Base-by-base conservation (phyloP, 2,329 filamentous ascomycete genomes). In the Aciculosporium take region DNA sequence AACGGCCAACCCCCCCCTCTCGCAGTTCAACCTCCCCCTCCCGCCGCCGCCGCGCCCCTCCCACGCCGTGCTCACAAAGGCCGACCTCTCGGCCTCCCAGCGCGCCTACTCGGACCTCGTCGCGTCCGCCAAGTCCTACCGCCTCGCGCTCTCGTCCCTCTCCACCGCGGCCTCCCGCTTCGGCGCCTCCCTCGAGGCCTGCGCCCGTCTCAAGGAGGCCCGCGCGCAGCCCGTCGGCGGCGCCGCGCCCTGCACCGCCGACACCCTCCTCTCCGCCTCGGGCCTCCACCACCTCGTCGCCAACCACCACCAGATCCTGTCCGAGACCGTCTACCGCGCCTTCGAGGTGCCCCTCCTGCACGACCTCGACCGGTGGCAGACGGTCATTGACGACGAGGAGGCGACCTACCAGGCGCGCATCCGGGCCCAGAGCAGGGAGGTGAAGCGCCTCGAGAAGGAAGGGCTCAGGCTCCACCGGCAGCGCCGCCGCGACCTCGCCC, bases 341-440 rank as follows among this genome's bases (percentile, higher is more conserved):
- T 81, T 82, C 55, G 78, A 82, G 58, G 76, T 81, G 29, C 78
- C 78, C 4, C 62, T 82, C 18, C 65, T 81, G n/a, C 76, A 81
- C 59, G 78, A 81, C 59, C 64, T 81, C 24, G 78, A 82, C 56
- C 70, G 69, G 47, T 82, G 77, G 76, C 68, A 69, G 41, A 66
- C 66, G 40, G 69, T 72, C 49, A 72, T 81, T 44, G 75, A 78
- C 45, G 77, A 81, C 50, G 78, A 81, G 53, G 72, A 79, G 52
- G 69, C 74, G 41, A 61, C 63, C 9, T 81, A 81, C 56, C 66
- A 69, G 50, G 64, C 67, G 39, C 67, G 68, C 32, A 71, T 74
- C 30, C 69, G 67, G 45, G 60, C 60, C 24, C 73, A 75, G 56
- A 70, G 64, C 48, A 66, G 61, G 43, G 78, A 81, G 59, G 80